Evolutionary conservation across 306 rosid genomes (phyloP), one percentile per base, ranked within the genome.

Genomic region (Mimosa bimucronata): DNA sequence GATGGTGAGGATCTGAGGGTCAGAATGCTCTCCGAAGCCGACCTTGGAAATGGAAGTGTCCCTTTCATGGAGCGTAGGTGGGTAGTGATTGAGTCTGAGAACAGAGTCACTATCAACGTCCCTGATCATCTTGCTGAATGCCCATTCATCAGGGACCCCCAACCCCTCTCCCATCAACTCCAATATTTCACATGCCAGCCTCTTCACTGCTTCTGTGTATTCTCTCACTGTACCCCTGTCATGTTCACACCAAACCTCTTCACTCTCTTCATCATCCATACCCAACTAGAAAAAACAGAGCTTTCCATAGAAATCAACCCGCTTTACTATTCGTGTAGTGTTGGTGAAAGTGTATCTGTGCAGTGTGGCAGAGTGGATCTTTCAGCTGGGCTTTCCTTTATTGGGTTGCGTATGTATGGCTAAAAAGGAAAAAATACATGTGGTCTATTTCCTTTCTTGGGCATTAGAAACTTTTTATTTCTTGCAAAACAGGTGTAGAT

Each of bases 21-120:
- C 98, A 79, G 93, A 82, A 82, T 94, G 98, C 71, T 74, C 98
- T n/a, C 97, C 98, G 74, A 93, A 87, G 13, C 92, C 98, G 37
- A 91, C 82, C 40, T 45, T 85, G 75, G 2, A 4, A 15, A 14
- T 16, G 38, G 11, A 28, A 61, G 29, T 69, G 82, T 84, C 82
- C 41, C 30, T 61, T 3, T 60, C 66, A 13, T 13, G 15, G n/a
- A 48, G 31, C 15, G 67, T 30, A 34, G 25, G 40, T 0, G 94
- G 93, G 80, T 94, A 94, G 95, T 89, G 94, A 87, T 94, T 94
- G 72, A 94, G 83, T 81, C 98, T 89, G 46, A 94, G 84, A 34
- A 94, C 45, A 0, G 89, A 88, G 84, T 94, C 98, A 50, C 80
- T 85, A 31, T 91, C 92, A 79, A 73, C 62, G 37, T 81, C 85